Percentiles rank a stretch among this genome's conserved stretches.
Evolutionary conservation across 1,284 basidiomycete genomes (phyloP).

Genomic region (Coniferiporia weirii): DNA sequence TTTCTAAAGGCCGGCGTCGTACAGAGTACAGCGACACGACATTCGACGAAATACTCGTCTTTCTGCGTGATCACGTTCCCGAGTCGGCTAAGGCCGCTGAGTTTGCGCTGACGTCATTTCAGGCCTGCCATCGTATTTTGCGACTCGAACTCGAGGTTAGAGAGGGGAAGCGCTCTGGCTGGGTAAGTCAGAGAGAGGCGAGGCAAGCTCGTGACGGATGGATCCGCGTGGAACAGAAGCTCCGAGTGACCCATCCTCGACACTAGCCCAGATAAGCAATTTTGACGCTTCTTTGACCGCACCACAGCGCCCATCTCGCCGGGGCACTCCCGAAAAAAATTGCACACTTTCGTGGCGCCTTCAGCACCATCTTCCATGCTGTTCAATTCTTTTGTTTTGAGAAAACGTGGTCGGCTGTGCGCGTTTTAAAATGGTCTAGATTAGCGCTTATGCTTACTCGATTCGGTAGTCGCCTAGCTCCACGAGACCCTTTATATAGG

Average conservation of each 20-base stretch:
- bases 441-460: no score
- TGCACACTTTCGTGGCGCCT: no score
- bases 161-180: constrained; percentile 3
- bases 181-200: constrained; percentile 9
- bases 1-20: background rate
- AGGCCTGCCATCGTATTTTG: constrained; percentile 9
- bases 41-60: constrained; percentile 13
- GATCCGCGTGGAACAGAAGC: background rate
- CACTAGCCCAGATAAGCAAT: no score
- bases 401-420: no score
- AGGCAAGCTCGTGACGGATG: constrained; percentile 1
- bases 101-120: constrained; percentile 10
- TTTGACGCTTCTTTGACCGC: no score
- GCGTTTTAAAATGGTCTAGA: no score
- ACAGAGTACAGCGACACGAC: constrained; percentile 12
- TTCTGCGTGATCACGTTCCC: constrained; percentile 12
- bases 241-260: background rate
- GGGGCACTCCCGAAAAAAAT: no score
- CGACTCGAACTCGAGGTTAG: constrained; percentile 11
- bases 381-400: no score
- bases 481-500: no score
- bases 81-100: constrained; percentile 15
- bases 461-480: no score
- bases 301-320: no score
- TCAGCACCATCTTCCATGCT: no score